phyloP scores from a whole-genome alignment of 1,139 yeast species.

The Sugiyamaella paludigena region DNA sequence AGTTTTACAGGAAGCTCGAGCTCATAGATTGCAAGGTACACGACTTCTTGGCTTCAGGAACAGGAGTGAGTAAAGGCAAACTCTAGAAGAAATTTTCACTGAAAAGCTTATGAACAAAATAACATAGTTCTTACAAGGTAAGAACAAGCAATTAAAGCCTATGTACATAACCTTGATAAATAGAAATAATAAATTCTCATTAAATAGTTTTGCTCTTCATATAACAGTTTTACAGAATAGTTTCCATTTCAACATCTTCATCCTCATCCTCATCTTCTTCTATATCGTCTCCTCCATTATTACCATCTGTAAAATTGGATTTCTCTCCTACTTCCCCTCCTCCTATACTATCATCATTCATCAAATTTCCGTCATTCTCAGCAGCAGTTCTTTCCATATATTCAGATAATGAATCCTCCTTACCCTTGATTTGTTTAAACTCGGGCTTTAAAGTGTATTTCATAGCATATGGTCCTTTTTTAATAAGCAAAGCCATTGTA shows the following conservation, averaged over 20 bases:
- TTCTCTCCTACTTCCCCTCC: neutral
- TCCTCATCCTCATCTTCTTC: conserved; percentile 35
- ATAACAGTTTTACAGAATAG: conserved; percentile 20
- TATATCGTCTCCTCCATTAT: conserved; percentile 22
- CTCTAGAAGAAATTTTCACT: too few species aligned
- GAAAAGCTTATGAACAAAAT: too few species aligned
- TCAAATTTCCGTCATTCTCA: neutral
- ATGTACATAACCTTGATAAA: too few species aligned
- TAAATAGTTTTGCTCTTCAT: neutral
- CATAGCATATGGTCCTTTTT: conserved; percentile 94
- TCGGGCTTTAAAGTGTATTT: conserved; percentile 89
- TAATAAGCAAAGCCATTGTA: conserved; percentile 81
- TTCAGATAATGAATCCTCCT: conserved; percentile 37
- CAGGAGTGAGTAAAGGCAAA: too few species aligned
- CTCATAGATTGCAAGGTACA: too few species aligned
- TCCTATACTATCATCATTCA: neutral
- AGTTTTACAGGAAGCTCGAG: too few species aligned
- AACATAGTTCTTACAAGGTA: too few species aligned
- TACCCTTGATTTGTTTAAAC: conserved; percentile 55
- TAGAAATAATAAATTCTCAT: too few species aligned
- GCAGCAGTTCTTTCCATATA: conserved; percentile 24
- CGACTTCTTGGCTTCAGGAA: too few species aligned
- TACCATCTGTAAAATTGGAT: conserved; percentile 10
- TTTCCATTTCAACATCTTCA: conserved; percentile 36
- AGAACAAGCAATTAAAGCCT: too few species aligned